Conservation (phyloP, 2,329 filamentous ascomycete genomes). For the Hawksworthiomyces lignivorus region DNA sequence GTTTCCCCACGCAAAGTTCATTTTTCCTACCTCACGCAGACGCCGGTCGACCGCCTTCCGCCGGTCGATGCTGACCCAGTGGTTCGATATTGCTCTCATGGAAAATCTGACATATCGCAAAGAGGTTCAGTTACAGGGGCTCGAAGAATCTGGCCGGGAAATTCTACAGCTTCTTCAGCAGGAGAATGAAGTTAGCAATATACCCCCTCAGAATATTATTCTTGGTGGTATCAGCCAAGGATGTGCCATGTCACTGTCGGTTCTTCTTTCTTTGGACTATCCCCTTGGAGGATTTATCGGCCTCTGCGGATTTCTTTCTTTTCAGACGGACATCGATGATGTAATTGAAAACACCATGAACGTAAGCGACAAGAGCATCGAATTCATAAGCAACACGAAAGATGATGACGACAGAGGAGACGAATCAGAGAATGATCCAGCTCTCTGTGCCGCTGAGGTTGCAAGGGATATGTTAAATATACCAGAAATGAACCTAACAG, state of each 20-base stretch:
- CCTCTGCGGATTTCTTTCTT: constrained; percentile 8
- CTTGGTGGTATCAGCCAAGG: constrained; percentile 31
- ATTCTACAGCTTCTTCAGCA: constrained; percentile 21
- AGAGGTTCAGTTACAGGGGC: constrained; percentile 35
- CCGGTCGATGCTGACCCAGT: constrained; percentile 37
- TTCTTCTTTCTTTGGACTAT: neutral
- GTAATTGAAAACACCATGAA: no score
- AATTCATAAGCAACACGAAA: no score
- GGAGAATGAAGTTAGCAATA: neutral
- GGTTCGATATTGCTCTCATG: constrained; percentile 41
- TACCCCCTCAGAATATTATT: constrained; percentile 32
- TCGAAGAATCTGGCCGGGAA: constrained; percentile 32
- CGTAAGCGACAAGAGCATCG: no score
- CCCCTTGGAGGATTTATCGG: constrained; percentile 10
- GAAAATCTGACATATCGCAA: constrained; percentile 30
- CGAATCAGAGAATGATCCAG: no score
- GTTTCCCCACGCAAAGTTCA: constrained; percentile 33
- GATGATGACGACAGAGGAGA: no score
- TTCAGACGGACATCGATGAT: constrained; percentile 24
- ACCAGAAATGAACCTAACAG: no score
- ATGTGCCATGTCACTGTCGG: constrained; percentile 3
- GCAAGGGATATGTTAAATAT: no score
- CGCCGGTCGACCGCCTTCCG: constrained; percentile 36
- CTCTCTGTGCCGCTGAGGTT: no score
- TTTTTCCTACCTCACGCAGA: constrained; percentile 42